Conservation (phyloP, 73 alveolate genomes). For the Paramecium caudatum region DNA sequence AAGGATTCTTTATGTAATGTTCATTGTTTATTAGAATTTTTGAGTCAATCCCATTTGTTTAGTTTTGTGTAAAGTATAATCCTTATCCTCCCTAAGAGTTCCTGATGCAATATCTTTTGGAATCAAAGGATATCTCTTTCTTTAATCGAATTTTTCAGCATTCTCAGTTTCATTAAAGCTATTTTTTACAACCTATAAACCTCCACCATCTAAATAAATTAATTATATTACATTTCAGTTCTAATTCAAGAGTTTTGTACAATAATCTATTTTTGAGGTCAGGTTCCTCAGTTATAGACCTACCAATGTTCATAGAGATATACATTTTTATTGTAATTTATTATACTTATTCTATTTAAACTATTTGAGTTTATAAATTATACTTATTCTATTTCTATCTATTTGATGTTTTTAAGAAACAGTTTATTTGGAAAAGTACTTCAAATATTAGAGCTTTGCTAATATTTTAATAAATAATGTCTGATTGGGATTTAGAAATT, state of each 20-base stretch:
- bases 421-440: no score
- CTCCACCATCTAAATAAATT: neutral
- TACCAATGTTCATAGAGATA: neutral
- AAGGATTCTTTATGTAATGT: neutral
- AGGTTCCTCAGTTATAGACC: neutral
- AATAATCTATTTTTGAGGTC: neutral
- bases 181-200: conserved; percentile 3
- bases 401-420: no score
- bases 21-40: neutral
- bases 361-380: no score
- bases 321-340: neutral
- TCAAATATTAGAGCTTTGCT: no score
- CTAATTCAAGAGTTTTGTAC: neutral
- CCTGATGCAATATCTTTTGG: no score
- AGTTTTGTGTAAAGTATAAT: neutral
- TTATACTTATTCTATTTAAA: conserved; percentile 18
- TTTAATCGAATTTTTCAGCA: no score
- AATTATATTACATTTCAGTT: neutral
- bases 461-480: no score
- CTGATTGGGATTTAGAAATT: conserved; percentile 22
- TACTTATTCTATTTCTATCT: no score
- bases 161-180: no score
- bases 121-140: no score
- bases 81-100: no score
- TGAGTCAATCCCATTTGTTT: neutral